Evolutionary conservation across 2,329 filamentous ascomycete genomes (phyloP), one percentile per base, ranked within the genome.

Genomic region (Fusarium buharicum): DNA sequence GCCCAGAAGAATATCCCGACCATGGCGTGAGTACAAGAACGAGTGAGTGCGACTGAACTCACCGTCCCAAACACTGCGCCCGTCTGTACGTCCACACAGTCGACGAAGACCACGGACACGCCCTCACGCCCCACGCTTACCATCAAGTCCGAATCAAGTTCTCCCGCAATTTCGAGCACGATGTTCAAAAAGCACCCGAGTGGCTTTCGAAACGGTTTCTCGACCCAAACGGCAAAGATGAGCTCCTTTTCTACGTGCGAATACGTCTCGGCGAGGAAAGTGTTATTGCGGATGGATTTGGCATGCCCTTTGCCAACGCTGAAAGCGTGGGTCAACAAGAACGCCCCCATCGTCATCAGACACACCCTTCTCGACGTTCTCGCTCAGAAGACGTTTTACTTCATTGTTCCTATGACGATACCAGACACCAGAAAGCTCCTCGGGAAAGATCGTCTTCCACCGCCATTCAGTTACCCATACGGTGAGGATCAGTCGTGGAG

Each of bases 281-380:
- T 7, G 28, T 30, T 27, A 27, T n/a, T 8, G 17, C 59, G 12
- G 3, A 37, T 3, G 49, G 55, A 3, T 59, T 50, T 1, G 58
- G 58, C 2, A 7, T 49, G 6, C 58, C 55, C 0, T 61, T 59
- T 20, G 40, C 40, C 16, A 60, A 50, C 10, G 4, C 9, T 1
- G 27, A 47, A 55, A n/a, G 18, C 14, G 4, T 62, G 58, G 50
- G 16, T 62, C 10, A 62, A 59, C 4, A n/a, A 34, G 10, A 28
- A 48, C 3, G 17, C 9, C 1, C 41, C 50, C 4, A 37, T 59
- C n/a, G n/a, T 34, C 4, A 13, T 30, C 5, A 1, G 4, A 0
- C 20, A 20, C 16, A 22, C 16, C 5, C 1, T 60, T 0, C 5
- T 27, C 3, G 56, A 58, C 4, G 11, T 37, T 2, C 2, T 60